Conservation (phyloP, 129 eudicot species). For the Daucus carota region DH1_v3.0 NC_030381.2:45798501-45799000, state of each 20-base stretch:
- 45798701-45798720: neutral
- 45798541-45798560: constrained; percentile 73
- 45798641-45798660: too few relatives aligned
- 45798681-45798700: neutral
- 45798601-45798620: constrained; percentile 92
- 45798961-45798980: too few relatives aligned
- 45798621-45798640: constrained; percentile 96
- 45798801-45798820: neutral
- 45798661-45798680: neutral
- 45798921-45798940: neutral
- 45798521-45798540: constrained; percentile 55
- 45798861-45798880: too few relatives aligned
- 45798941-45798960: too few relatives aligned
- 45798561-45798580: constrained; percentile 57
- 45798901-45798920: neutral
- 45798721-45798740: neutral
- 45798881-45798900: neutral
- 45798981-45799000: too few relatives aligned
- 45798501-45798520: constrained; percentile 45
- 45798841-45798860: neutral
- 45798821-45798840: neutral
- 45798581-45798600: constrained; percentile 93
- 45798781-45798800: neutral
- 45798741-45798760: neutral
- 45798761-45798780: neutral